Evolutionary conservation across 805 yeast species (phyloP).

Genomic region (Metschnikowia reukaufii): DNA sequence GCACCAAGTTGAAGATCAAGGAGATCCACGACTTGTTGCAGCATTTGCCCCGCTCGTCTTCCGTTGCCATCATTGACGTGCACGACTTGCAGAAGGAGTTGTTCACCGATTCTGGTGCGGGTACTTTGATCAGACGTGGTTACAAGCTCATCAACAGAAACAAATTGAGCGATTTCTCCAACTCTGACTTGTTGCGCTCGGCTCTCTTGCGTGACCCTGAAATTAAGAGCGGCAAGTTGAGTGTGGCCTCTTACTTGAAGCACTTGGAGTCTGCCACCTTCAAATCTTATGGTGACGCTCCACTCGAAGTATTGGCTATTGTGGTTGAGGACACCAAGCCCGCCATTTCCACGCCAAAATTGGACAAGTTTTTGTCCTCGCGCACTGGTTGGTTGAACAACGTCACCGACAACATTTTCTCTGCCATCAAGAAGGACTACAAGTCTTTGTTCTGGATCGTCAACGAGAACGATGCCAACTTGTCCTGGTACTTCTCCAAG

Average conservation of each 20-base stretch:
- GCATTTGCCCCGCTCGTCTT: conserved; percentile 93
- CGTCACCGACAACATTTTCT: conserved; percentile 92
- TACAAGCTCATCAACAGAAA: conserved; percentile 77
- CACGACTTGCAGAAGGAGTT: conserved; percentile 94
- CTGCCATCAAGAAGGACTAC: conserved; percentile 73
- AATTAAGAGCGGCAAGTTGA: conserved; percentile 63
- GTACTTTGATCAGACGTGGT: conserved; percentile 97
- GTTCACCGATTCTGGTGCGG: conserved; percentile 98
- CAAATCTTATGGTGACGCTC: conserved; percentile 91
- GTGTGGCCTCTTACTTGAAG: conserved; percentile 81
- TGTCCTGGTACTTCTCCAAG: conserved; percentile 87
- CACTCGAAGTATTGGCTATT: conserved; percentile 89
- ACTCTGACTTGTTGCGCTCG: conserved; percentile 73
- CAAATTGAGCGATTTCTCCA: conserved; percentile 64
- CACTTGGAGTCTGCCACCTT: conserved; percentile 61
- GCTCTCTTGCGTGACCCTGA: conserved; percentile 78
- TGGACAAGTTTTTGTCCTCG: conserved; percentile 85
- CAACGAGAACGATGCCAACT: conserved; percentile 84
- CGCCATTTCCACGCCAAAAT: conserved; percentile 49
- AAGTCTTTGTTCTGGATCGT: conserved; percentile 81
- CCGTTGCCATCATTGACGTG: conserved; percentile 96
- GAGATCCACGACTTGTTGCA: conserved; percentile 94
- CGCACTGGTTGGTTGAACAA: conserved; percentile 96
- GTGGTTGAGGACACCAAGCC: conserved; percentile 52
- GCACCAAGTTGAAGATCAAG: conserved; percentile 94